These are phyloP conservation scores for Plasmodium berghei DNA, from an alignment of 169 alveolate species.

Conservation along the genomic window DNA sequence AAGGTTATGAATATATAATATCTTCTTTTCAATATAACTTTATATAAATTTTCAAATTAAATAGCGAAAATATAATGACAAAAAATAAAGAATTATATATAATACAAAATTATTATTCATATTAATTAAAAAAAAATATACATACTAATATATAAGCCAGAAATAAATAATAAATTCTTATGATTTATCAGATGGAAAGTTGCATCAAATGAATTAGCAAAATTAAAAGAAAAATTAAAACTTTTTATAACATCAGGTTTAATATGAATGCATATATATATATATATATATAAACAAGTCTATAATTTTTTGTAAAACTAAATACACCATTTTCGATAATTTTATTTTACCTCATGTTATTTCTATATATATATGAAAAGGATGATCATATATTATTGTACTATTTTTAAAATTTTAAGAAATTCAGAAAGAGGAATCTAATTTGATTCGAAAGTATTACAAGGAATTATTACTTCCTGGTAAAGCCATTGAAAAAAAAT, in stretches of 20 bases:
- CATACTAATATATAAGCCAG: not conserved
- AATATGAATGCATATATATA: not conserved
- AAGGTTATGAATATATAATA: constrained; percentile 38
- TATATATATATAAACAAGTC: not conserved
- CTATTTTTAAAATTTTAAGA: constrained; percentile 30
- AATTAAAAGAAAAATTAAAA: constrained; percentile 72
- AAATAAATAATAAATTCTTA: not conserved
- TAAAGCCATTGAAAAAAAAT: not conserved
- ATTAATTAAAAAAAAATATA: not conserved
- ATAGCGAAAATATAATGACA: not conserved
- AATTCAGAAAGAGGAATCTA: constrained; percentile 71
- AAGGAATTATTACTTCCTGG: constrained; percentile 57
- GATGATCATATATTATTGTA: not conserved
- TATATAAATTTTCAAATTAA: no score
- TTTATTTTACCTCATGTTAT: no score
- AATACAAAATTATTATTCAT: not conserved
- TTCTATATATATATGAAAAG: not conserved
- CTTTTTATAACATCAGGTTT: constrained; percentile 71
- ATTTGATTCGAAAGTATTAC: constrained; percentile 58
- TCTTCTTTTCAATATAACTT: not conserved
- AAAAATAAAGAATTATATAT: not conserved
- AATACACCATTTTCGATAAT: no score
- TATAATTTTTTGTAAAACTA: not conserved
- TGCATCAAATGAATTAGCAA: constrained; percentile 52
- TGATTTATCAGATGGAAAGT: constrained; percentile 69